Evolutionary conservation across 371 early-diverging fungal species (phyloP).

Genomic region (Lichtheimia ornata): DNA sequence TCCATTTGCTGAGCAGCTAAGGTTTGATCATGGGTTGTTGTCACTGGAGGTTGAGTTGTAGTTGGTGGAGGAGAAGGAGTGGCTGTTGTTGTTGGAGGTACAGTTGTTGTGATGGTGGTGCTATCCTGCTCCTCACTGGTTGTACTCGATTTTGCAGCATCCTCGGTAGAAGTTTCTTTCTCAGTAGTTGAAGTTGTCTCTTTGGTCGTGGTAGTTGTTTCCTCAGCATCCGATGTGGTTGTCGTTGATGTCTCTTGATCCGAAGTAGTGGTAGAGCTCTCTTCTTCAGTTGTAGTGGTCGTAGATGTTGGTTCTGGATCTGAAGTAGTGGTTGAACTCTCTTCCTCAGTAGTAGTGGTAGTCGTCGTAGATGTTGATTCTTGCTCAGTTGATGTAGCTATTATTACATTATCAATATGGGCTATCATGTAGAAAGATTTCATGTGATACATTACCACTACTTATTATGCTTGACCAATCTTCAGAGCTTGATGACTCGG

Average conservation of each 20-base stretch:
- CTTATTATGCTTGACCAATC: neutral
- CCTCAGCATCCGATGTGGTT: neutral
- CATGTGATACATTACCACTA: neutral
- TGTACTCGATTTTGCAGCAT: too few species aligned
- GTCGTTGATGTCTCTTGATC: neutral
- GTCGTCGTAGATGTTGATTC: neutral
- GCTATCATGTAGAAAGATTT: neutral
- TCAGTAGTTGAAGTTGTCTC: neutral
- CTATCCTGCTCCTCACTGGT: too few species aligned
- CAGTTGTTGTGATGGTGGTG: too few species aligned
- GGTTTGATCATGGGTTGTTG: neutral
- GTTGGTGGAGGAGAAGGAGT: too few species aligned
- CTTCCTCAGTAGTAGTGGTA: conserved; percentile 1
- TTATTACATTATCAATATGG: neutral
- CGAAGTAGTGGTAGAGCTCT: neutral
- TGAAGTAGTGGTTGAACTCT: neutral
- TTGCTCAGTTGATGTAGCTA: neutral
- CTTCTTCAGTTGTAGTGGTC: conserved; percentile 1
- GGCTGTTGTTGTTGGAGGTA: too few species aligned
- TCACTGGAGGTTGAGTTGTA: neutral
- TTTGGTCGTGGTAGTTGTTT: neutral
- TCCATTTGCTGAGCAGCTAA: neutral
- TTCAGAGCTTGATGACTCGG: too few species aligned
- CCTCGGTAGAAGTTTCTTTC: neutral
- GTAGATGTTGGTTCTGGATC: neutral